Percentiles rank a stretch among this genome's conserved stretches.
Conservation (phyloP, 352 stramenopile species). For the Globisporangium emineosum region DNA sequence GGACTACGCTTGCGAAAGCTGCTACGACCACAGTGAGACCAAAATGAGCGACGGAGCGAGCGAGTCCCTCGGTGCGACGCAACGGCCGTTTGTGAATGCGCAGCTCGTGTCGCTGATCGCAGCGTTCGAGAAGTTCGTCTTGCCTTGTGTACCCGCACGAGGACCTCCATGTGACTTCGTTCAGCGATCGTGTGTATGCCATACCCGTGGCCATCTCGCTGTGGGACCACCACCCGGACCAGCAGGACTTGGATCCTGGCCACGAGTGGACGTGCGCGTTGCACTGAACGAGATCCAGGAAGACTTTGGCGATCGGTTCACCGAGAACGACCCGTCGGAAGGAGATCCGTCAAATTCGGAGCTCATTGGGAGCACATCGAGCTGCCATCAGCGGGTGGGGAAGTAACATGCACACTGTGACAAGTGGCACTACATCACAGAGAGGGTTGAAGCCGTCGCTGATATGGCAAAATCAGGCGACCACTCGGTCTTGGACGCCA, state of each 20-base stretch:
- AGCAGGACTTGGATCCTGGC: not conserved
- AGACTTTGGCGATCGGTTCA: not conserved
- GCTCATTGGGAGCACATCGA: too few species aligned
- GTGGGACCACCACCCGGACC: constrained; percentile 2
- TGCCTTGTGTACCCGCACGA: not conserved
- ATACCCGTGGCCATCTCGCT: not conserved
- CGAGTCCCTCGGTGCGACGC: too few species aligned
- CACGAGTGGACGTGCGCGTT: constrained; percentile 1
- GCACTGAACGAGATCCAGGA: not conserved
- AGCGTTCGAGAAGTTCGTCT: not conserved
- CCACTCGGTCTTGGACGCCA: not conserved
- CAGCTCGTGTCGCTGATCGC: constrained; percentile 2
- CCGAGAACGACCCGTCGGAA: not conserved
- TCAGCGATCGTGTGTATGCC: not conserved
- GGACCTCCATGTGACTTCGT: accelerated
- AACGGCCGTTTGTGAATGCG: not conserved
- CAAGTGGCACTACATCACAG: not conserved
- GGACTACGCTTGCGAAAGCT: not conserved
- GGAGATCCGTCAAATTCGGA: too few species aligned
- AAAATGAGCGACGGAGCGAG: too few species aligned
- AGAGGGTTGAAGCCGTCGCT: not conserved
- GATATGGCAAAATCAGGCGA: not conserved
- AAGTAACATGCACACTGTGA: not conserved
- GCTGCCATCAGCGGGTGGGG: too few species aligned
- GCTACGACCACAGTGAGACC: not conserved